Evolutionary conservation across 371 early-diverging fungal genomes (phyloP), one percentile per base, ranked within the genome.

Genomic region (Circinella umbellata): DNA sequence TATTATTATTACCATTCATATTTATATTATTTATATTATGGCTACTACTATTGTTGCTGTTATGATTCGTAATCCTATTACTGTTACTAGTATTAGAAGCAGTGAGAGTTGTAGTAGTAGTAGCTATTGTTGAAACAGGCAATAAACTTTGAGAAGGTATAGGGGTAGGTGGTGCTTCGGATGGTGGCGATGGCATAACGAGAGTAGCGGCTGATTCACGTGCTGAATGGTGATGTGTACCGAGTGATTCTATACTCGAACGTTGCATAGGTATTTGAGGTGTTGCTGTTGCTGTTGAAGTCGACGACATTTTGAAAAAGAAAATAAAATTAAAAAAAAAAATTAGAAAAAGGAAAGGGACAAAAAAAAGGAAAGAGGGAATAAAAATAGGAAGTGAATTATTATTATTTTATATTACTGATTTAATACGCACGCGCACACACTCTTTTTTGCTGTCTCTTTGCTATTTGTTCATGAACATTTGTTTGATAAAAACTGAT

Each of bases 171-270:
- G 63, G 63, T 15, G 63, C 9, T 27, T 39, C 46, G 4, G 63
- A 47, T 62, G 42, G 36, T 60, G 61, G 47, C 27, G 48, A 63
- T 9, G 72, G 67, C 68, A 63, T 67, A 53, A 71, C 72, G 10
- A 67, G 49, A 3, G 72, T 71, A 48, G 63, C 63, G 27, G 72
- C 72, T n/a, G 72, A 71, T 47, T 68, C 72, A 38, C 66, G 70
- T 62, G 47, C 63, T 27, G 63, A 63, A 20, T 14, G 17, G 51
- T 46, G 34, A 48, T 48, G 48, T 18, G 42, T 18, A 34, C 57
- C 57, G 35, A 57, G 57, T n/a, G 57, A 57, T 57, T 57, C 57
- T 4, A 57, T 57, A 57, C 57, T 57, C 4, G 20, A 17, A 34
- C 57, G 57, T 57, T 47, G 42, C 20, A 47, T 38, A 15, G 42